Evolutionary conservation across 805 yeast species (phyloP).

Genomic region (Suhomyces sp.): DNA sequence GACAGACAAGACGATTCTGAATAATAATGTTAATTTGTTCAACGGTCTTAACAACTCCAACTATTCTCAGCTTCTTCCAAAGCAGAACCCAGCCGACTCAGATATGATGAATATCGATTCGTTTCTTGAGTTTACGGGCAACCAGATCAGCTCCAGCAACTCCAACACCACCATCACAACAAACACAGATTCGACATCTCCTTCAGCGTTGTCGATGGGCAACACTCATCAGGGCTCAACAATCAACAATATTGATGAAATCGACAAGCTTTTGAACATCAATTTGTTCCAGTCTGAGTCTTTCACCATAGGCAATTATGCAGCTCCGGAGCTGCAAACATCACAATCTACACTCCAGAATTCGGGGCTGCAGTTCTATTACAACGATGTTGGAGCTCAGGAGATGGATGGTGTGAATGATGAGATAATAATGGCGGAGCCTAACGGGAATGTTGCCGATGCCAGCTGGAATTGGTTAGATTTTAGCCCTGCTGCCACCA

Average conservation of each 20-base stretch:
- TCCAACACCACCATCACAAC: slow-evolving; percentile 1
- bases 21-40: slow-evolving; percentile 23
- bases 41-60: slow-evolving; percentile 9
- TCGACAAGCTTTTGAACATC: slow-evolving; percentile 39
- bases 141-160: background rate
- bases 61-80: background rate
- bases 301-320: slow-evolving; percentile 21
- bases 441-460: slow-evolving; percentile 4
- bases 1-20: slow-evolving; percentile 21
- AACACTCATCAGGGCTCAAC: background rate
- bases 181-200: slow-evolving; percentile 1
- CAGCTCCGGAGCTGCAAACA: background rate
- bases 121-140: slow-evolving; percentile 13
- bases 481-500: slow-evolving; percentile 23
- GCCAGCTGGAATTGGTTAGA: slow-evolving; percentile 42
- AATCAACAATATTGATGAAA: slow-evolving; percentile 29
- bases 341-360: background rate
- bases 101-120: slow-evolving; percentile 16
- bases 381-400: slow-evolving; percentile 10
- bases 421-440: slow-evolving; percentile 29
- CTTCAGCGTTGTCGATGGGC: background rate
- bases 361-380: background rate
- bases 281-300: slow-evolving; percentile 36
- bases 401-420: slow-evolving; percentile 28
- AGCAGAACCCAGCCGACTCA: slow-evolving; percentile 1